A percentile compares a stretch with the other conserved stretches of the same genome.
These are phyloP conservation scores for Glycine latifolia DNA, from an alignment of 306 rosid species.

Conservation along the genomic window DNA sequence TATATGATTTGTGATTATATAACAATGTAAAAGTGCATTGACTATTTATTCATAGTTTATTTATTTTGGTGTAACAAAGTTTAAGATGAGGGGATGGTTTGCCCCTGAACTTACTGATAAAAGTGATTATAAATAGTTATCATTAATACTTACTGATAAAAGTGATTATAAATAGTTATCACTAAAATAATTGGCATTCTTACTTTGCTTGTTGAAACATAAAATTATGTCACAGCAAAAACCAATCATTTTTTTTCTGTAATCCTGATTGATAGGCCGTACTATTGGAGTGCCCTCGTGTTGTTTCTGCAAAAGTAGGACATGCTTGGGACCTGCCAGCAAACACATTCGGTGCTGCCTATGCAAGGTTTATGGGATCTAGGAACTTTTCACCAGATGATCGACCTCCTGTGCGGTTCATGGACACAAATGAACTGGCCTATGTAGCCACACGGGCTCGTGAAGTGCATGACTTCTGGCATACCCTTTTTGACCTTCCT, in stretches of 20 bases:
- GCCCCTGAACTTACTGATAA: neutral
- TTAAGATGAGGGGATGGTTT: neutral
- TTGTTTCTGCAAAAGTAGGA: conserved; percentile 72
- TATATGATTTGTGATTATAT: no score
- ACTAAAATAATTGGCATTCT: conserved; percentile 19
- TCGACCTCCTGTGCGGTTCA: conserved; percentile 89
- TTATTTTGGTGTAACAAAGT: neutral
- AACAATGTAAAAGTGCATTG: no score
- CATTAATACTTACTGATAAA: neutral
- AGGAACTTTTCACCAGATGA: conserved; percentile 96
- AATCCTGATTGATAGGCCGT: conserved; percentile 60
- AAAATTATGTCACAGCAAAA: neutral
- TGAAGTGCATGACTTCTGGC: conserved; percentile 97
- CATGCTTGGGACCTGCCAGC: conserved; percentile 86
- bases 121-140: conserved; percentile 1
- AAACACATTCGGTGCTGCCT: conserved; percentile 89
- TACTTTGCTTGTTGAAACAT: neutral
- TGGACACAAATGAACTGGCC: conserved; percentile 86
- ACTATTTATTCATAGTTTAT: neutral
- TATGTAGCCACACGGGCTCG: conserved; percentile 91
- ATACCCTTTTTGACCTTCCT: conserved; percentile 84
- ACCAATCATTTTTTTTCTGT: conserved; percentile 26
- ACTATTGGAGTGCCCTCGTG: conserved; percentile 75
- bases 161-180: neutral
- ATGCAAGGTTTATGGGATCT: conserved; percentile 96